Conservation (phyloP, 2,329 filamentous ascomycete species). For the Seiridium unicorne region DNA sequence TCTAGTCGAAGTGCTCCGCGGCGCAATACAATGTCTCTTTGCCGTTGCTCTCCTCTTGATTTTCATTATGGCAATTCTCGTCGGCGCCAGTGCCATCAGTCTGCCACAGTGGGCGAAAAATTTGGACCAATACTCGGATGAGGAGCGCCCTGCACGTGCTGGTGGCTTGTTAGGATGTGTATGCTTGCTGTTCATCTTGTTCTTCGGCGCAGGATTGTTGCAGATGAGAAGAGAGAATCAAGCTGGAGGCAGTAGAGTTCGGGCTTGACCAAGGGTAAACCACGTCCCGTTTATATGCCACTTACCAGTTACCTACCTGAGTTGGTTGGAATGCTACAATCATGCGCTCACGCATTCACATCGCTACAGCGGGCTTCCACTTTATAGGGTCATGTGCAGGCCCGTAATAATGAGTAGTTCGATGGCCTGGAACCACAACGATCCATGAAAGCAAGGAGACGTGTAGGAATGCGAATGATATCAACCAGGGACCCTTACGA, state of each 20-base stretch:
- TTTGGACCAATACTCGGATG: background rate
- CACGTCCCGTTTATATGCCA: too few species aligned
- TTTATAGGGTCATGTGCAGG: too few species aligned
- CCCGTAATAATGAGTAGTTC: too few species aligned
- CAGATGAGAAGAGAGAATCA: background rate
- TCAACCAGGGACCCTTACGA: too few species aligned
- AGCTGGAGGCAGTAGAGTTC: background rate
- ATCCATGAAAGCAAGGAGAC: too few species aligned
- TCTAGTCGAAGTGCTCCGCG: background rate
- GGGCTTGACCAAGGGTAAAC: background rate
- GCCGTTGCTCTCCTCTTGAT: background rate
- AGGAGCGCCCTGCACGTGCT: background rate
- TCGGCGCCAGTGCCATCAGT: background rate
- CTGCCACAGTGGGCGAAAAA: background rate
- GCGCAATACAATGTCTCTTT: background rate
- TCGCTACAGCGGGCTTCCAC: too few species aligned
- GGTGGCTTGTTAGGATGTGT: background rate
- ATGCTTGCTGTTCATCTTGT: background rate
- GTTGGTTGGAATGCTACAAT: too few species aligned
- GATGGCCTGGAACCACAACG: too few species aligned
- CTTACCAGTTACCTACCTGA: too few species aligned
- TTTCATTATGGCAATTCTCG: background rate
- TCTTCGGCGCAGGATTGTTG: background rate
- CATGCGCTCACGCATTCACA: too few species aligned
- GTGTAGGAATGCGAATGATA: too few species aligned